Evolutionary conservation across 441 rosid genomes (phyloP).

Genomic region (Corymbia calophylla): DNA sequence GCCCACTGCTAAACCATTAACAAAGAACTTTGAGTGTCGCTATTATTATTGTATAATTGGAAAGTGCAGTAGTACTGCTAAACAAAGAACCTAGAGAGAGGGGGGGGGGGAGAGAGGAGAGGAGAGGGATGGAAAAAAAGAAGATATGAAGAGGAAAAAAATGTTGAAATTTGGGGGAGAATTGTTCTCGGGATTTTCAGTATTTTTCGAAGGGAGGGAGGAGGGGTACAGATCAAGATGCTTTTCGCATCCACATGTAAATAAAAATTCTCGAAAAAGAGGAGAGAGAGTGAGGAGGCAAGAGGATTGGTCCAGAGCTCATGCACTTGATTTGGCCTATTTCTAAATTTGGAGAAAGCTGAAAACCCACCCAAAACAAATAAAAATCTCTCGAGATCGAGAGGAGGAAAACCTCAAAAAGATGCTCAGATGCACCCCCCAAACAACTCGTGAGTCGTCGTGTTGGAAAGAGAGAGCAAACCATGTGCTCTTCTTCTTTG

Average conservation of each 20-base stretch:
- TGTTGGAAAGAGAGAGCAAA: slow-evolving; percentile 22
- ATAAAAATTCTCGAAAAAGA: neutral
- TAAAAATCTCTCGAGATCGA: neutral
- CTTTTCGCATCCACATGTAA: neutral
- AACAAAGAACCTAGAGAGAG: neutral
- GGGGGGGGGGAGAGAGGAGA: neutral
- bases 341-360: slow-evolving; percentile 1
- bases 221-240: slow-evolving; percentile 10
- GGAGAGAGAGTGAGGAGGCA: neutral
- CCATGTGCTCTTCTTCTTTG: slow-evolving; percentile 23
- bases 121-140: no score
- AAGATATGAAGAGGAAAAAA: neutral
- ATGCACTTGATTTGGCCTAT: slow-evolving; percentile 38
- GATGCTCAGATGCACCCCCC: slow-evolving; percentile 20
- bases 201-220: neutral
- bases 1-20: neutral
- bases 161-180: neutral
- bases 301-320: slow-evolving; percentile 21
- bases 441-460: slow-evolving; percentile 29
- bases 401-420: neutral
- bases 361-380: neutral
- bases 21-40: neutral
- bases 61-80: neutral
- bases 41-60: neutral
- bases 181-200: slow-evolving; percentile 28